Conservation (phyloP, 2,329 filamentous ascomycete species). For the Dichotomopilus funicola region DNA sequence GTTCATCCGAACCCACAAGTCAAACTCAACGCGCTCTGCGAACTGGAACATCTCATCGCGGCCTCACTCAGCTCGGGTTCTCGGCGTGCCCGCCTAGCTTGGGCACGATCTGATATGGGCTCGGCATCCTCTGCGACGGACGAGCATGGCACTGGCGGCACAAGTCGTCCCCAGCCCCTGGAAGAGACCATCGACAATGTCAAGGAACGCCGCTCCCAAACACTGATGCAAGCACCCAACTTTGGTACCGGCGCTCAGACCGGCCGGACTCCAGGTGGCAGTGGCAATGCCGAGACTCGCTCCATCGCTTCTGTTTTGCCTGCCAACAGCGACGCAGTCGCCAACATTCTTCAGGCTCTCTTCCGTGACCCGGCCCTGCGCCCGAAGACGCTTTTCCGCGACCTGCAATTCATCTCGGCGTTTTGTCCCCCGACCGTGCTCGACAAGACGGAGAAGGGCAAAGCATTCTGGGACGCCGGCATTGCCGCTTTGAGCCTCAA, state of each 20-base stretch:
- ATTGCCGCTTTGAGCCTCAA: conserved; percentile 85
- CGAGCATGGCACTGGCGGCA: conserved; percentile 18
- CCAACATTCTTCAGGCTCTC: conserved; percentile 59
- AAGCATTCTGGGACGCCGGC: conserved; percentile 85
- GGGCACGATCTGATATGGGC: conserved; percentile 27
- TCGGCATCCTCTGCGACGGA: conserved; percentile 23
- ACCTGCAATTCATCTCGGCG: conserved; percentile 67
- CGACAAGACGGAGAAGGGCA: conserved; percentile 58
- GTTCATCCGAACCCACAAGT: conserved; percentile 81
- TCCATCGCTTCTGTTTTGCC: conserved; percentile 44
- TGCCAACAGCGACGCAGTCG: conserved; percentile 57
- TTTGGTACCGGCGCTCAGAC: conserved; percentile 16
- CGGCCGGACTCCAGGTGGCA: conserved; percentile 30
- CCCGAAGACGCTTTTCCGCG: conserved; percentile 75
- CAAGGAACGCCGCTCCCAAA: conserved; percentile 60
- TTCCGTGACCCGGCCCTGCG: conserved; percentile 62
- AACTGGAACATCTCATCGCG: conserved; percentile 75
- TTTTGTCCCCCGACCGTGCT: conserved; percentile 56
- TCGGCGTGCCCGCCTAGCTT: conserved; percentile 33
- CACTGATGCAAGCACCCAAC: conserved; percentile 35
- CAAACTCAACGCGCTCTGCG: conserved; percentile 77
- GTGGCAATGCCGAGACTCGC: conserved; percentile 42
- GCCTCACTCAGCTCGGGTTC: conserved; percentile 61
- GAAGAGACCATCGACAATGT: conserved; percentile 65
- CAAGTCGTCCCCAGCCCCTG: conserved; percentile 38